Percentiles rank a stretch among this genome's conserved stretches.
Conservation (phyloP, 2,329 filamentous ascomycete genomes). For the Corinectria fuckeliana region DNA sequence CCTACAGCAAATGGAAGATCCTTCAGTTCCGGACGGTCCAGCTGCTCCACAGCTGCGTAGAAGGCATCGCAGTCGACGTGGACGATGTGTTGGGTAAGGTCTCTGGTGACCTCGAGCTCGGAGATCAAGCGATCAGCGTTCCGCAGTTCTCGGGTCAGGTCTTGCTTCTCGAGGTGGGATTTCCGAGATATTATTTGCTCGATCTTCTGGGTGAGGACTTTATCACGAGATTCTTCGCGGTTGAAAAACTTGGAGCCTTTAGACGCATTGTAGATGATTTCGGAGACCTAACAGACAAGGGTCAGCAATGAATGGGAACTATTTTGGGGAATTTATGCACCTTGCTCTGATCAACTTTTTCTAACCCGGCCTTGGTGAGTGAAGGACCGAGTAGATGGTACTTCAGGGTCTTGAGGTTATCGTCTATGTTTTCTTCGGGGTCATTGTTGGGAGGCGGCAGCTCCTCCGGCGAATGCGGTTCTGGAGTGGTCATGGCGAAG, state of each 20-base stretch:
- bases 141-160: constrained; percentile 75
- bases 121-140: constrained; percentile 82
- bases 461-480: constrained; percentile 21
- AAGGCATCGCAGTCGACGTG: constrained; percentile 98
- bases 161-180: constrained; percentile 73
- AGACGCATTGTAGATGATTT: constrained; percentile 95
- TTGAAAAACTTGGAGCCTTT: constrained; percentile 97
- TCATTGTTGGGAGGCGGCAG: constrained; percentile 18
- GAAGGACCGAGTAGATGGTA: constrained; percentile 91
- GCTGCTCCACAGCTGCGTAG: constrained; percentile 90
- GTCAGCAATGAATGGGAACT: background rate
- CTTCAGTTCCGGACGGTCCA: constrained; percentile 83
- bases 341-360: constrained; percentile 90
- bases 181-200: constrained; percentile 79
- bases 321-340: constrained; percentile 45
- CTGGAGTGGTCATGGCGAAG: constrained; percentile 29
- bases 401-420: constrained; percentile 68
- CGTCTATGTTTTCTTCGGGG: constrained; percentile 11
- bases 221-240: constrained; percentile 85
- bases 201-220: constrained; percentile 84
- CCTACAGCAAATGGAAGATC: constrained; percentile 92
- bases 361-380: constrained; percentile 91
- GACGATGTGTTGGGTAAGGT: constrained; percentile 83
- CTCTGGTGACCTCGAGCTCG: constrained; percentile 78
- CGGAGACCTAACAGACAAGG: constrained; percentile 69